A percentile compares a stretch with the other conserved stretches of the same genome.
Evolutionary conservation across 1,284 basidiomycete genomes (phyloP).

Genomic region (Austropuccinia psidii): DNA sequence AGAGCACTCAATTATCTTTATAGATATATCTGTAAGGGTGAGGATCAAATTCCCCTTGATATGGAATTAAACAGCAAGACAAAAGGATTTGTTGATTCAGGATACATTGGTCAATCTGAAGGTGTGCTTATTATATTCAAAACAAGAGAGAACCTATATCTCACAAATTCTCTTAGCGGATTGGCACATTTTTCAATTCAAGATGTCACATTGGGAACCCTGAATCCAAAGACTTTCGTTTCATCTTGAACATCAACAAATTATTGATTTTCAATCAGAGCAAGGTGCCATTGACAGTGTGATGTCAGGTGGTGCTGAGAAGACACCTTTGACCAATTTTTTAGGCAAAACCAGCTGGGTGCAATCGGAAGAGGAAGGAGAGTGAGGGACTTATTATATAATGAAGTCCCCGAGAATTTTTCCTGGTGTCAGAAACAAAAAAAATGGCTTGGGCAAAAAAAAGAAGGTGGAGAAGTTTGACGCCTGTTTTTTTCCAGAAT

Average conservation of each 20-base stretch:
- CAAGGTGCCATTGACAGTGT: too few relatives aligned
- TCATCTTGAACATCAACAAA: neutral
- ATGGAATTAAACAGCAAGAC: neutral
- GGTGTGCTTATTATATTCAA: neutral
- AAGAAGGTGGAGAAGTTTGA: neutral
- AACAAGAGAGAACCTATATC: too few relatives aligned
- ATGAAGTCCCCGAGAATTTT: neutral
- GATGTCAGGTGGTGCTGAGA: too few relatives aligned
- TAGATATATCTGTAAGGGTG: slow-evolving; percentile 54
- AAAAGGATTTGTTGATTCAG: neutral
- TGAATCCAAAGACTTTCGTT: neutral
- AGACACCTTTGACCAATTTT: too few relatives aligned
- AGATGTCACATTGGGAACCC: neutral
- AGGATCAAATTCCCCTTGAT: slow-evolving; percentile 48
- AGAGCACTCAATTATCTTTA: slow-evolving; percentile 51
- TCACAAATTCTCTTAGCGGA: slow-evolving; percentile 41
- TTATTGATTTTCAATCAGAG: neutral
- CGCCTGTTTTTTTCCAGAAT: neutral
- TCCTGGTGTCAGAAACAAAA: neutral
- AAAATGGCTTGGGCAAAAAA: neutral
- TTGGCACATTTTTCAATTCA: neutral
- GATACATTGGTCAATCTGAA: slow-evolving; percentile 6
- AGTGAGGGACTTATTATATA: too few relatives aligned
- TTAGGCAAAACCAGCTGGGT: too few relatives aligned
- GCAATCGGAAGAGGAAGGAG: too few relatives aligned